Evolutionary conservation across 2,329 filamentous ascomycete species (phyloP).

Genomic region (Curvularia sp.): DNA sequence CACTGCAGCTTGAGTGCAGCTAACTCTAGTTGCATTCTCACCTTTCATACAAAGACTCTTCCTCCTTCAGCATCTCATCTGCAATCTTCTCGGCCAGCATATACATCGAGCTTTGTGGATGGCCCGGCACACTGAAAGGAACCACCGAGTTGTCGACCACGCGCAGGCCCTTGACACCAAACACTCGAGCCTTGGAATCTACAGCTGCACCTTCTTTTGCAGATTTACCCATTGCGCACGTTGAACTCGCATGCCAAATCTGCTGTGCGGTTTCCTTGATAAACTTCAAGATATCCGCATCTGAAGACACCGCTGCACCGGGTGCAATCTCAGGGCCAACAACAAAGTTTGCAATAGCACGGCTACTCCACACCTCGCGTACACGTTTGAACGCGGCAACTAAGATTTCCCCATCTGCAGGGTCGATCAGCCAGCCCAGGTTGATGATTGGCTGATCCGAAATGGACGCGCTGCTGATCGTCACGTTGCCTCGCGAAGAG

Average conservation of each 20-base stretch:
- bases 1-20: background rate
- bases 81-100: conserved; percentile 32
- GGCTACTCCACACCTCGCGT: conserved; percentile 35
- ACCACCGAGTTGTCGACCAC: conserved; percentile 46
- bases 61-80: conserved; percentile 4
- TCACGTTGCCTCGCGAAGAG: conserved; percentile 39
- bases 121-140: conserved; percentile 47
- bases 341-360: conserved; percentile 27
- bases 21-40: background rate
- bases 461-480: conserved; percentile 37
- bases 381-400: conserved; percentile 43
- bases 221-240: conserved; percentile 36
- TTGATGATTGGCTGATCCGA: conserved; percentile 44
- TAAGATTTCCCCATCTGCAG: conserved; percentile 40
- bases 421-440: conserved; percentile 43
- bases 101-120: conserved; percentile 39
- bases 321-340: conserved; percentile 38
- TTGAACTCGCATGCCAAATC: conserved; percentile 32
- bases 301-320: conserved; percentile 28
- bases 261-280: conserved; percentile 20
- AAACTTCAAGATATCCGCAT: conserved; percentile 48
- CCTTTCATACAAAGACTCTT: background rate
- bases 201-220: conserved; percentile 43
- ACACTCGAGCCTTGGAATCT: conserved; percentile 44
- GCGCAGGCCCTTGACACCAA: conserved; percentile 44